phyloP scores from a whole-genome alignment of 2,329 filamentous ascomycete species.

The Colletotrichum echinochloae region DNA sequence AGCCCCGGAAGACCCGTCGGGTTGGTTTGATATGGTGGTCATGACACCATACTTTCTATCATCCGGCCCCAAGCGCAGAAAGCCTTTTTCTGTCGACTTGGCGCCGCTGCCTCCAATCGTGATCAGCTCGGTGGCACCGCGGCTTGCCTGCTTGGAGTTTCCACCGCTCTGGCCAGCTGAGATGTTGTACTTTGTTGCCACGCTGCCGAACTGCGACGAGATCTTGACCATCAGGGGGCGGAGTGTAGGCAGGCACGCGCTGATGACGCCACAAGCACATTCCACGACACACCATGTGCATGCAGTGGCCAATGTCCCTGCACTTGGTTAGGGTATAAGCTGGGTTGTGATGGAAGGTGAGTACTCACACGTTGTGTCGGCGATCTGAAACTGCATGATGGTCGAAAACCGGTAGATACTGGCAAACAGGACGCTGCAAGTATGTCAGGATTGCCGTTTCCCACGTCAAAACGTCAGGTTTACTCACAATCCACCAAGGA shows the following conservation, averaged over 20 bases:
- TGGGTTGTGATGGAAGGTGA: not conserved
- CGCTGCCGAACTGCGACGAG: slow-evolving; percentile 31
- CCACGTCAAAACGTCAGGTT: not conserved
- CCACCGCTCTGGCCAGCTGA: slow-evolving; percentile 31
- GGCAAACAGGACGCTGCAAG: slow-evolving; percentile 26
- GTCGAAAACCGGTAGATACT: slow-evolving; percentile 47
- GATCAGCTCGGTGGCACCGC: slow-evolving; percentile 31
- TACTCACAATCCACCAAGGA: slow-evolving; percentile 51
- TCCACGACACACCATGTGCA: slow-evolving; percentile 52
- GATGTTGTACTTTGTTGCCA: slow-evolving; percentile 33
- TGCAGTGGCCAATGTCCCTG: slow-evolving; percentile 47
- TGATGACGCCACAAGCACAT: slow-evolving; percentile 52
- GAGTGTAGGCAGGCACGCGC: slow-evolving; percentile 57
- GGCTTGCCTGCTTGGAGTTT: slow-evolving; percentile 6
- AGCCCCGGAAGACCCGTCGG: not conserved
- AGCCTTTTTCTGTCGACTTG: slow-evolving; percentile 32
- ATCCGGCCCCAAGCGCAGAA: slow-evolving; percentile 25
- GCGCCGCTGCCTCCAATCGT: slow-evolving; percentile 31
- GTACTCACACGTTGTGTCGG: slow-evolving; percentile 44
- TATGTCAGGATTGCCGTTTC: not conserved
- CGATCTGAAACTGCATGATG: slow-evolving; percentile 46
- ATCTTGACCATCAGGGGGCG: slow-evolving; percentile 47
- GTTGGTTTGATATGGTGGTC: not conserved
- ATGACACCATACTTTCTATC: slow-evolving; percentile 26
- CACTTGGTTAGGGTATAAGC: not conserved